Evolutionary conservation across 805 yeast species (phyloP), one percentile per base, ranked within the genome.

Genomic region (Saccharomycopsis synnaedendra): DNA sequence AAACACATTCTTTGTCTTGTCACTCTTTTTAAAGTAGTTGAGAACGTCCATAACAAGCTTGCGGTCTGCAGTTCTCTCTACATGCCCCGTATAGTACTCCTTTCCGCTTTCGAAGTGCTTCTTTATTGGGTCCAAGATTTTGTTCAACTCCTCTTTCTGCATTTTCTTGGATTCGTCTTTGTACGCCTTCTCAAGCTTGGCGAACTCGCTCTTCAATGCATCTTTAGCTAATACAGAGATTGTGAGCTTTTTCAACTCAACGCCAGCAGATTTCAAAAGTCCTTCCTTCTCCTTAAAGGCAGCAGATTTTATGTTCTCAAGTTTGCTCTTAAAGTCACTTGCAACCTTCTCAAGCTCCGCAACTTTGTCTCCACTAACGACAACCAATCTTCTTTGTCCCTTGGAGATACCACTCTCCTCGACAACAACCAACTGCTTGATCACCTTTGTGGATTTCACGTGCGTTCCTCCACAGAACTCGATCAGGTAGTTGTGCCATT

Each of bases 381-480:
- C 97, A 49, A 93, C 96, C 63, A 93, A 85, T 74, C 99, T 86
- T 70, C 99, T 81, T 54, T 88, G 87, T 68, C 99, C 99, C 71
- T 93, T 93, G 52, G 98, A 97, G 65, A 93, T 93, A 67, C 98
- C 97, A 55, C 86, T 78, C 68, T 93, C 99, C 71, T 93, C 99
- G 54, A 83, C 71, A 47, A 93, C 76, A 35, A 93, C 85, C 55
- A 93, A 76, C 56, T 85, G 90, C 64, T 88, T 88, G 63, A 93
- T 93, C 52, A 90, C 97, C 52, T 90, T 84, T 19, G 97, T 90
- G 66, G 84, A 82, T 44, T 77, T 74, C 56, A 93, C 96, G 61
- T 93, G 99, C 8, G 98, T 93, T 68, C 99, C 99, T 69, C 99
- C 99, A 69, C 99, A 93, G 74, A 93, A 93, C 70, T 93, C 99